These are phyloP conservation scores for Dioszegia aurantiaca DNA, from an alignment of 768 basidiomycete species.

Conservation along the genomic window DNA sequence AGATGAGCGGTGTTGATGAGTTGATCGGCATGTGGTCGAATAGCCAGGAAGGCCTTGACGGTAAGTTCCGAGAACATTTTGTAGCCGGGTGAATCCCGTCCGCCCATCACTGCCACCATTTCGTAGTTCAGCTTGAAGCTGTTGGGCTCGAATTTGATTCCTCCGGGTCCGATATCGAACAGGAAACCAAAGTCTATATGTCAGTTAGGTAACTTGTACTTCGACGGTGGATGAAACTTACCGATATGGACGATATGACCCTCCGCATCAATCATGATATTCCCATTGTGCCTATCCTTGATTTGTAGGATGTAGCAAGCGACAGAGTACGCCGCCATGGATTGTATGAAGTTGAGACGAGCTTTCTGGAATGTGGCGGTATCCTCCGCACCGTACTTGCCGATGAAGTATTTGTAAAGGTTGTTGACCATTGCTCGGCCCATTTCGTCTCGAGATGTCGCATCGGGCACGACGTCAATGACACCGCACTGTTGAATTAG, in stretches of 20 bases:
- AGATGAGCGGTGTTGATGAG: constrained; percentile 81
- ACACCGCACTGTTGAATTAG: constrained; percentile 75
- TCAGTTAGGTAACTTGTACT: constrained; percentile 7
- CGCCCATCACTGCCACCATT: constrained; percentile 98
- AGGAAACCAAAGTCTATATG: constrained; percentile 35
- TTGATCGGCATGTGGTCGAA: constrained; percentile 89
- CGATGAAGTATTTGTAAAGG: constrained; percentile 85
- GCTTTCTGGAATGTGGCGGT: constrained; percentile 87
- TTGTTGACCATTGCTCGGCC: constrained; percentile 97
- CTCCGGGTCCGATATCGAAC: constrained; percentile 88
- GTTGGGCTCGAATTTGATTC: constrained; percentile 96
- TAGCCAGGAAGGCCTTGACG: constrained; percentile 92
- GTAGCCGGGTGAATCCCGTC: constrained; percentile 88
- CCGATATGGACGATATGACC: constrained; percentile 97
- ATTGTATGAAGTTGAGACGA: constrained; percentile 92
- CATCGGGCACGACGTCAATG: constrained; percentile 95
- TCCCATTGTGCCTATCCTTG: constrained; percentile 98
- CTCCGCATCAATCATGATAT: constrained; percentile 98
- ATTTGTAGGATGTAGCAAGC: constrained; percentile 97
- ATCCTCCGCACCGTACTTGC: constrained; percentile 87
- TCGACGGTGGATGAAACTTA: constrained; percentile 45
- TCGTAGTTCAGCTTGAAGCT: constrained; percentile 99
- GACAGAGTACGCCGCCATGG: constrained; percentile 98
- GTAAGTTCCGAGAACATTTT: constrained; percentile 88
- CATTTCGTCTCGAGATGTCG: constrained; percentile 99